Percentiles rank a stretch among this genome's conserved stretches.
Conservation (phyloP, 2,329 filamentous ascomycete genomes). For the Aplosporella prunicola region DNA sequence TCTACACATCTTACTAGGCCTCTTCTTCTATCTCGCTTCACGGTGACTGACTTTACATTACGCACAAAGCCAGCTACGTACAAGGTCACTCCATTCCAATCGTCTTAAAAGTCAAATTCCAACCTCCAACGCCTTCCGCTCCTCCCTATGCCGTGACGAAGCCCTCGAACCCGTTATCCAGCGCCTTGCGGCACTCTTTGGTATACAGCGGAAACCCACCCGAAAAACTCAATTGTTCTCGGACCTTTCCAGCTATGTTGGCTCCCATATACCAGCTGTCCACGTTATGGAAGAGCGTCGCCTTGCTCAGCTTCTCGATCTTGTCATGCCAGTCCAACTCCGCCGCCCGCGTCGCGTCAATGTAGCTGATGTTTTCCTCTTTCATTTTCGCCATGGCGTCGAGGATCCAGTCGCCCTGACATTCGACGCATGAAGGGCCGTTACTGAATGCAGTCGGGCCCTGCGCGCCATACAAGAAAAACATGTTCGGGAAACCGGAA, state of each 20-base stretch:
- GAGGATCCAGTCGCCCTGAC: slow-evolving; percentile 32
- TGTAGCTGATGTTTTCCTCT: slow-evolving; percentile 19
- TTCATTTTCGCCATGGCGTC: slow-evolving; percentile 26
- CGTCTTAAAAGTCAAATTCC: no score
- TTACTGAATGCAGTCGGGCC: slow-evolving; percentile 36
- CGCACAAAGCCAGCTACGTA: background rate
- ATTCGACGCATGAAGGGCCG: slow-evolving; percentile 32
- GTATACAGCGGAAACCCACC: slow-evolving; percentile 34
- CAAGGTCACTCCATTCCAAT: no score
- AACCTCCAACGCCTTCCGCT: background rate
- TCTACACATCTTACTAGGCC: no score
- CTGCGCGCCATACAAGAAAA: slow-evolving; percentile 34
- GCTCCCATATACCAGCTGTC: slow-evolving; percentile 37
- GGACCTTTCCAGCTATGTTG: slow-evolving; percentile 37
- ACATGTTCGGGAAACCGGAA: slow-evolving; percentile 31
- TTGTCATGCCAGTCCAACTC: slow-evolving; percentile 32
- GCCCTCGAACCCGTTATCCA: slow-evolving; percentile 28
- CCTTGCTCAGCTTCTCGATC: slow-evolving; percentile 32
- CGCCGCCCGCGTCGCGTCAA: slow-evolving; percentile 29
- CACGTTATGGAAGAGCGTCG: slow-evolving; percentile 33
- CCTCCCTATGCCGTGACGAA: slow-evolving; percentile 17
- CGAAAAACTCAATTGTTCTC: slow-evolving; percentile 37
- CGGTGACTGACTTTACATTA: no score
- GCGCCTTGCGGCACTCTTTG: slow-evolving; percentile 28
- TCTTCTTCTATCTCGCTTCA: no score